These are phyloP conservation scores for Fusarium cicatricum DNA, from an alignment of 2,329 filamentous ascomycete species.

Conservation along the genomic window DNA sequence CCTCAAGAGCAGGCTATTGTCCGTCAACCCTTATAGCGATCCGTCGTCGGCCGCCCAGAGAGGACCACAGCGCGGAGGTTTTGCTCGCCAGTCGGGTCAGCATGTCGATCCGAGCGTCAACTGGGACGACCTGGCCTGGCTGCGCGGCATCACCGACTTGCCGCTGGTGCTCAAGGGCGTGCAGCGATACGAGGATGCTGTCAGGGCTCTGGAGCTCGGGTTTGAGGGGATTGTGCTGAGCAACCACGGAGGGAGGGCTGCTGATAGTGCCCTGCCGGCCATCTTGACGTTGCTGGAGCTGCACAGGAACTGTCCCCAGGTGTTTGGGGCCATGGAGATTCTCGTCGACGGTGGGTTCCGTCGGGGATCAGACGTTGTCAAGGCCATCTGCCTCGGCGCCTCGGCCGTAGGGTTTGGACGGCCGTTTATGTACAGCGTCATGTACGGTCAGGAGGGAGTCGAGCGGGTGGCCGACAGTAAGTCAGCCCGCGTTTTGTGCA, in stretches of 20 bases:
- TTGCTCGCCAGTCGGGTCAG: slow-evolving; percentile 63
- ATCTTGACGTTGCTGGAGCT: slow-evolving; percentile 70
- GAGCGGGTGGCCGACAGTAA: no score
- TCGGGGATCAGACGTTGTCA: slow-evolving; percentile 72
- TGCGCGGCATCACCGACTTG: slow-evolving; percentile 58
- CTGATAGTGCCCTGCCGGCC: slow-evolving; percentile 60
- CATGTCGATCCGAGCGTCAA: slow-evolving; percentile 65
- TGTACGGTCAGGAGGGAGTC: no score
- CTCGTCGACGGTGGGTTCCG: slow-evolving; percentile 71
- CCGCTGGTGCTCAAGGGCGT: slow-evolving; percentile 74
- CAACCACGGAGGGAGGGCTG: slow-evolving; percentile 73
- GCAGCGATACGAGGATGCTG: slow-evolving; percentile 71
- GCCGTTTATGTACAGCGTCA: slow-evolving; percentile 66
- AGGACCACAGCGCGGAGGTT: slow-evolving; percentile 61
- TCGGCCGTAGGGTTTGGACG: slow-evolving; percentile 70
- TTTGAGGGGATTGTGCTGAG: slow-evolving; percentile 73
- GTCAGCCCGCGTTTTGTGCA: no score
- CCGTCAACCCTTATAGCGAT: slow-evolving; percentile 37
- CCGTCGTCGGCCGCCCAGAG: slow-evolving; percentile 52
- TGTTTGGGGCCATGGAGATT: slow-evolving; percentile 68
- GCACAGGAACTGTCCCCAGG: slow-evolving; percentile 65
- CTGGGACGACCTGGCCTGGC: slow-evolving; percentile 74
- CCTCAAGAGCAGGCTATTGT: slow-evolving; percentile 52
- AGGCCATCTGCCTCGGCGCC: slow-evolving; percentile 71
- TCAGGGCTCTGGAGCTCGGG: slow-evolving; percentile 64